Evolutionary conservation across 2,329 filamentous ascomycete species (phyloP).

Genomic region (Penicillium sp.): DNA sequence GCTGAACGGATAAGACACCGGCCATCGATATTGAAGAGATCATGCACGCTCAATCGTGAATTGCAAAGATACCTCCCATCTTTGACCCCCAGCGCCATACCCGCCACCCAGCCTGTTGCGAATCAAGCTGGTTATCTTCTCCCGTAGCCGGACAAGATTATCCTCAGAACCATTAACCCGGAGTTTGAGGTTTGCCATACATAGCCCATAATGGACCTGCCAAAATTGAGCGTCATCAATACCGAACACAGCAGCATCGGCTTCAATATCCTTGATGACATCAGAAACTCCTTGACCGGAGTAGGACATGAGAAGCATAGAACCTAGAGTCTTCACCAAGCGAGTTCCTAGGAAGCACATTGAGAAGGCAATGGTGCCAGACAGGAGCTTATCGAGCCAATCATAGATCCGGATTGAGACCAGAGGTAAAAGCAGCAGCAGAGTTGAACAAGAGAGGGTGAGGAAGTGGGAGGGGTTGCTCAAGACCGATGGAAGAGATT

Average conservation of each 20-base stretch:
- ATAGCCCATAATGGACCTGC: conserved; percentile 97
- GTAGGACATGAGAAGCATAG: conserved; percentile 96
- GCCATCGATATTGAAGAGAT: neutral
- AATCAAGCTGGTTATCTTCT: conserved; percentile 73
- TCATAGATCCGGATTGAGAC: conserved; percentile 77
- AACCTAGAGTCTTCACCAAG: conserved; percentile 78
- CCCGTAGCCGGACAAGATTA: conserved; percentile 68
- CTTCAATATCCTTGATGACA: conserved; percentile 80
- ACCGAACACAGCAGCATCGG: conserved; percentile 69
- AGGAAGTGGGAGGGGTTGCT: conserved; percentile 95
- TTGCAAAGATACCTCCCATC: conserved; percentile 93
- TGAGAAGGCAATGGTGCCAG: conserved; percentile 73
- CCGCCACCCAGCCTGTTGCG: conserved; percentile 83
- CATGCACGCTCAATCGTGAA: conserved; percentile 57
- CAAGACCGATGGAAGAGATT: conserved; percentile 77
- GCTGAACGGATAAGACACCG: neutral
- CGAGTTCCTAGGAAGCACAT: conserved; percentile 88
- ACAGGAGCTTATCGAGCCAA: conserved; percentile 80
- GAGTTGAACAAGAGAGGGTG: conserved; percentile 78
- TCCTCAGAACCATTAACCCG: conserved; percentile 70
- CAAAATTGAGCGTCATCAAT: conserved; percentile 94
- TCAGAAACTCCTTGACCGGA: conserved; percentile 60
- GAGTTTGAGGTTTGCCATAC: conserved; percentile 90
- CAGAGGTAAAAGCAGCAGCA: conserved; percentile 78
- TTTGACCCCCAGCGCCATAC: conserved; percentile 74